A percentile compares a stretch with the other conserved stretches of the same genome.
Conservation (phyloP, 257 asterid species). For the Ilex asprella region DNA sequence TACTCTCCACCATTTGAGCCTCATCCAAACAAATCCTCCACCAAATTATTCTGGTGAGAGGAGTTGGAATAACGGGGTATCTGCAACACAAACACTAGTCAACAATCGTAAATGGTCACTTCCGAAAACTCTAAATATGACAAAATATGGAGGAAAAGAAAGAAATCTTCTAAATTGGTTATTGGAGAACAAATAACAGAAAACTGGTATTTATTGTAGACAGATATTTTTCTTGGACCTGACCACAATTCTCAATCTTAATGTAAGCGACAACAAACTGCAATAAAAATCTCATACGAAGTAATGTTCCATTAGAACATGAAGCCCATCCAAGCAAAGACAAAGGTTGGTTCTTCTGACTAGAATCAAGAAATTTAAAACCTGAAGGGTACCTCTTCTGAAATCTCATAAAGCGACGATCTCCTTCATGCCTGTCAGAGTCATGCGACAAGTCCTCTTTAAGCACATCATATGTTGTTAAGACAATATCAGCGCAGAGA, state of each 20-base stretch:
- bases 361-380: not conserved
- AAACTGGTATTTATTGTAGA: too few relatives aligned
- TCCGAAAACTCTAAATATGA: too few relatives aligned
- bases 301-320: too few relatives aligned
- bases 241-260: too few relatives aligned
- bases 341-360: not conserved
- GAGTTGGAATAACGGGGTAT: slow-evolving; percentile 90
- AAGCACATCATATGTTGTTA: slow-evolving; percentile 88
- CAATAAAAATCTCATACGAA: too few relatives aligned
- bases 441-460: slow-evolving; percentile 95
- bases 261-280: too few relatives aligned
- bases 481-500: slow-evolving; percentile 68
- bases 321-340: not conserved
- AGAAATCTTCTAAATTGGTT: too few relatives aligned
- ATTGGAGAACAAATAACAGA: too few relatives aligned
- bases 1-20: slow-evolving; percentile 99
- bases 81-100: slow-evolving; percentile 31
- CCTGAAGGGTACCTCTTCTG: slow-evolving; percentile 56
- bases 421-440: slow-evolving; percentile 92
- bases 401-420: slow-evolving; percentile 81
- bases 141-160: too few relatives aligned
- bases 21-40: slow-evolving; percentile 99
- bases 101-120: not conserved
- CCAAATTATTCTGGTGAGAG: slow-evolving; percentile 86
- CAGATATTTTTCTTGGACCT: too few relatives aligned